phyloP scores from a whole-genome alignment of 2,329 filamentous ascomycete genomes.

The Fusarium nanum region DNA sequence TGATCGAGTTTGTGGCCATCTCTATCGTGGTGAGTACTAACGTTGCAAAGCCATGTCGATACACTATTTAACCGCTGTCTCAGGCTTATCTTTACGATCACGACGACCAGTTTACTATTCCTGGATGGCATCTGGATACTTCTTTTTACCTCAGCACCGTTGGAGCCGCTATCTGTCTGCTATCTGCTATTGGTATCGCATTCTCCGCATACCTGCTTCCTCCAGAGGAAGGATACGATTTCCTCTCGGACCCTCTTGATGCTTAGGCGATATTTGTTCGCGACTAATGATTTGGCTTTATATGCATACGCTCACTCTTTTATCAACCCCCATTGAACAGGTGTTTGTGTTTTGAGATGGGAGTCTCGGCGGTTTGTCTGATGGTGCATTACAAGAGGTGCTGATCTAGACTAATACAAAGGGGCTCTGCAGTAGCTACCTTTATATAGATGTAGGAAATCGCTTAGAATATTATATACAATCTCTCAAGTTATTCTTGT shows the following conservation, averaged over 20 bases:
- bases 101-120: slow-evolving; percentile 82
- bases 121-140: slow-evolving; percentile 82
- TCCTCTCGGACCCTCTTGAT: slow-evolving; percentile 66
- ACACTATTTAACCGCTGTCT: slow-evolving; percentile 10
- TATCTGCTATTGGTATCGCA: slow-evolving; percentile 69
- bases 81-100: slow-evolving; percentile 87
- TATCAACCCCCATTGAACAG: neutral
- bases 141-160: slow-evolving; percentile 79
- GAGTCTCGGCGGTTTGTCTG: neutral
- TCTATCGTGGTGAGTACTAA: slow-evolving; percentile 78
- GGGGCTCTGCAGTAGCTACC: slow-evolving; percentile 16
- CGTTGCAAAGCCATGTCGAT: no score
- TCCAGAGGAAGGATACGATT: slow-evolving; percentile 87
- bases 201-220: slow-evolving; percentile 77
- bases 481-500: neutral
- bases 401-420: slow-evolving; percentile 19
- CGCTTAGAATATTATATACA: slow-evolving; percentile 6
- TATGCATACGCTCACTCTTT: neutral
- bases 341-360: slow-evolving; percentile 16
- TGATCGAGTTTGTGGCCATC: slow-evolving; percentile 81
- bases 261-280: slow-evolving; percentile 48
- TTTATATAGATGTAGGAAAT: slow-evolving; percentile 11
- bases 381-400: neutral
- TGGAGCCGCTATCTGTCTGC: slow-evolving; percentile 64
- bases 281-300: neutral